phyloP scores from a whole-genome alignment of 2,329 filamentous ascomycete species.

The Aspergillus felis region DNA sequence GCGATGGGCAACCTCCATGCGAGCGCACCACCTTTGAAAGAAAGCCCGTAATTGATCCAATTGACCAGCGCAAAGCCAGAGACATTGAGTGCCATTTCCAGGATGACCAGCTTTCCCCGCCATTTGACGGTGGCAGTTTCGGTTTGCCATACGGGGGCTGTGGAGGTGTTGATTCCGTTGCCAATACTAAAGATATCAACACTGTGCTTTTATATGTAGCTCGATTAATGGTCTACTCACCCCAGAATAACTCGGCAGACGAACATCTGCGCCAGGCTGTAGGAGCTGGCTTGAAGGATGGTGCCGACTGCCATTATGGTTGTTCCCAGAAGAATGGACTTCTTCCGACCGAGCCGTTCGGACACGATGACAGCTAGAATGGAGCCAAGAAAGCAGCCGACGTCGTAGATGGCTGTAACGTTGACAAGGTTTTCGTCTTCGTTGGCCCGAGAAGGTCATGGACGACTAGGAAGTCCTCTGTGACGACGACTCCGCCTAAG shows the following conservation, averaged over 20 bases:
- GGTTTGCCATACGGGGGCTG: conserved; percentile 49
- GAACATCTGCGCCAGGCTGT: conserved; percentile 47
- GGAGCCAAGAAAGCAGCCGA: conserved; percentile 58
- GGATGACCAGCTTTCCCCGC: conserved; percentile 45
- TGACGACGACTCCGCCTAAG: conserved; percentile 51
- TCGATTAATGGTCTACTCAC: neutral
- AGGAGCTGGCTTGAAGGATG: conserved; percentile 46
- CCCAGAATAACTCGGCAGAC: conserved; percentile 42
- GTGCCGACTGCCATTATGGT: conserved; percentile 48
- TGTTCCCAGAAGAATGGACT: conserved; percentile 44
- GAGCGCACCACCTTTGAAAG: conserved; percentile 40
- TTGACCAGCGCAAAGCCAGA: conserved; percentile 49
- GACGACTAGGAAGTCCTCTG: conserved; percentile 49
- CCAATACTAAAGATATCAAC: conserved; percentile 31
- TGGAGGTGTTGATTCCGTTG: conserved; percentile 51
- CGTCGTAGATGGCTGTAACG: conserved; percentile 57
- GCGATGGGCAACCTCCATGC: conserved; percentile 47
- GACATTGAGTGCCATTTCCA: conserved; percentile 51
- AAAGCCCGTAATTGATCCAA: conserved; percentile 52
- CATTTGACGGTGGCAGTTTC: conserved; percentile 46
- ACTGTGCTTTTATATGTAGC: neutral
- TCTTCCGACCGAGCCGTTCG: conserved; percentile 46
- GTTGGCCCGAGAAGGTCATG: conserved; percentile 42
- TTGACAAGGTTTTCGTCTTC: conserved; percentile 35
- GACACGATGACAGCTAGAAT: conserved; percentile 44